Conservation (phyloP, 371 early-diverging fungal genomes). For the Mucor sp. region DNA sequence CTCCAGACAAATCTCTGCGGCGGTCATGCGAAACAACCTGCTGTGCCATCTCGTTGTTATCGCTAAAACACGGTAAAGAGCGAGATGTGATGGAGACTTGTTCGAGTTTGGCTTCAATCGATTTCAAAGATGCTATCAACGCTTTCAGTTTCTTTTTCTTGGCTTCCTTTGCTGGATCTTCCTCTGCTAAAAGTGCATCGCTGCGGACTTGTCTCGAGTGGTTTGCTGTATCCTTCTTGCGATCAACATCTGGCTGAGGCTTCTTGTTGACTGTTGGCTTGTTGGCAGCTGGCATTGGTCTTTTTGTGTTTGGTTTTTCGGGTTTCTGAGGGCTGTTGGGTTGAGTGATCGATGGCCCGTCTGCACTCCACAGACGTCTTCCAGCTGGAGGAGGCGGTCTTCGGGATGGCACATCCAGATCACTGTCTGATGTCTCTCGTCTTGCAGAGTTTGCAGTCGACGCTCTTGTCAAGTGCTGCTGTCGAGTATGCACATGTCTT, state of each 20-base stretch:
- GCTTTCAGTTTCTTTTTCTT: slow-evolving; percentile 25
- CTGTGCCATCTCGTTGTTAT: background rate
- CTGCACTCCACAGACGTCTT: slow-evolving; percentile 15
- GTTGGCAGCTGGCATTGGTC: background rate
- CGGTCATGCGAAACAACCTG: background rate
- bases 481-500: background rate
- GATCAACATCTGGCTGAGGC: background rate
- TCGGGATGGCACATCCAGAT: background rate
- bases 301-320: background rate
- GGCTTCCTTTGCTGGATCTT: slow-evolving; percentile 10
- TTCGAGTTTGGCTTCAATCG: slow-evolving; percentile 32
- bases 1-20: background rate
- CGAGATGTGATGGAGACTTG: slow-evolving; percentile 2
- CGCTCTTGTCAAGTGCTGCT: background rate
- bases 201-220: background rate
- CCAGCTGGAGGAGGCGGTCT: background rate
- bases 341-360: background rate
- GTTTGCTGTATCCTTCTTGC: background rate
- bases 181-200: background rate
- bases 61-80: slow-evolving; percentile 11
- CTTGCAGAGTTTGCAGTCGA: background rate
- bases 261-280: background rate
- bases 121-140: slow-evolving; percentile 26
- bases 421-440: background rate
- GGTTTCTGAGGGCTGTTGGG: slow-evolving; percentile 13